Evolutionary conservation across 306 rosid species (phyloP), one percentile per base, ranked within the genome.

Genomic region (Trifolium fragiferum): DNA sequence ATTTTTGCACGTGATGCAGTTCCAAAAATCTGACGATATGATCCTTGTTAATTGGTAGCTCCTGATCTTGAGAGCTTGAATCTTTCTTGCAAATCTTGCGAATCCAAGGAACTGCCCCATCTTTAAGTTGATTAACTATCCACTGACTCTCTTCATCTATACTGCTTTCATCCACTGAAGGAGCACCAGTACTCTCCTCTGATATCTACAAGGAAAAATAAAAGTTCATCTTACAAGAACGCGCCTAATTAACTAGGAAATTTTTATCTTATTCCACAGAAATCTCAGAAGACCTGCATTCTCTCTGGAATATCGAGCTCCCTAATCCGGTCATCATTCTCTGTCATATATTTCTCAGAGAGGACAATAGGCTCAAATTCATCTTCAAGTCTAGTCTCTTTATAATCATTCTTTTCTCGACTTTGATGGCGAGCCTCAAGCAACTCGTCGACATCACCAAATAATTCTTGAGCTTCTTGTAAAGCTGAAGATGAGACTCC

Each of bases 391-490:
- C 86, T 94, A 72, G 89, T 81, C 78, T 90, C 97, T 71, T 49
- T 88, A 84, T 87, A 80, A 71, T 89, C 97, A 21, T 82, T 75
- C 18, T 76, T 54, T 80, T 84, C 87, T 80, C 88, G 75, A 23
- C 81, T 92, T 74, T 83, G 84, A 80, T 81, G 86, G 73, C 96
- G 92, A 59, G 77, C 70, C 69, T 79, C 79, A 41, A 94, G 78
- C 49, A 84, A 82, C 67, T 92, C 96, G 8, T 94, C 96, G n/a
- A 85, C 93, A 71, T 94, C 99, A 25, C 99, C 99, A 75, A 94
- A 94, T 84, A 94, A 82, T 33, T 90, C 96, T 62, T 91, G 97
- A 75, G 99, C 99, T 85, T 94, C 99, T 83, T 86, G 93, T 86
- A 92, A 73, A 69, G 95, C 96, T 61, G 92, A 83, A 27, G 99